Percentiles rank a stretch among this genome's conserved stretches.
Conservation (phyloP, 176 grass and related monocot species). For the Ampelocalamus luodianensis region DNA sequence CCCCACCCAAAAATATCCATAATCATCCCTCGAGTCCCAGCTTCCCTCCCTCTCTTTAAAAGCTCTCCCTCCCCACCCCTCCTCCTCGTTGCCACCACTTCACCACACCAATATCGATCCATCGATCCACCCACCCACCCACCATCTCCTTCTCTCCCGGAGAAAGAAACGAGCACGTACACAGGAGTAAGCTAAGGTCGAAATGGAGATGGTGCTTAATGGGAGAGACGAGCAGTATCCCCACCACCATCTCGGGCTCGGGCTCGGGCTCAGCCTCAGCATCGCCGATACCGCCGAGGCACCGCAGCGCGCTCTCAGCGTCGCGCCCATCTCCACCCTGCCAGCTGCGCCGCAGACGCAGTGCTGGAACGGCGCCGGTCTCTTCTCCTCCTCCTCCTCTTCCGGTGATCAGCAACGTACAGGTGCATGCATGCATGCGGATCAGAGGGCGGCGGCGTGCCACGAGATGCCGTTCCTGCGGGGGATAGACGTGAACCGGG, state of each 20-base stretch:
- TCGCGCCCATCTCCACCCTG: conserved; percentile 11
- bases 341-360: background rate
- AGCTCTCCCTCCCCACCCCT: background rate
- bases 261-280: conserved; percentile 63
- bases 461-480: conserved; percentile 64
- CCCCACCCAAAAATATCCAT: background rate
- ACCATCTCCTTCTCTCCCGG: background rate
- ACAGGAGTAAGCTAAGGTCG: background rate
- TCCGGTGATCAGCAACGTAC: conserved; percentile 16
- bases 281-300: conserved; percentile 34
- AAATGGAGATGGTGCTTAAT: conserved; percentile 35
- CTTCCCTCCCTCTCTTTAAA: conserved; percentile 29
- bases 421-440: conserved; percentile 5
- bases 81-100: conserved; percentile 12
- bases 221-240: conserved; percentile 22
- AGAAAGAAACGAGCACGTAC: background rate
- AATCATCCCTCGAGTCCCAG: background rate
- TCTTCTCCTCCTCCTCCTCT: conserved; percentile 40
- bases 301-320: conserved; percentile 10
- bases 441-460: conserved; percentile 22
- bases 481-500: conserved; percentile 80
- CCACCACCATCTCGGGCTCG: conserved; percentile 13
- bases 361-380: conserved; percentile 46
- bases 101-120: conserved; percentile 1
- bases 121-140: background rate